These are phyloP conservation scores for Penicillium griseofulvum DNA, from an alignment of 2,329 filamentous ascomycete genomes.

Conservation along the genomic window DNA sequence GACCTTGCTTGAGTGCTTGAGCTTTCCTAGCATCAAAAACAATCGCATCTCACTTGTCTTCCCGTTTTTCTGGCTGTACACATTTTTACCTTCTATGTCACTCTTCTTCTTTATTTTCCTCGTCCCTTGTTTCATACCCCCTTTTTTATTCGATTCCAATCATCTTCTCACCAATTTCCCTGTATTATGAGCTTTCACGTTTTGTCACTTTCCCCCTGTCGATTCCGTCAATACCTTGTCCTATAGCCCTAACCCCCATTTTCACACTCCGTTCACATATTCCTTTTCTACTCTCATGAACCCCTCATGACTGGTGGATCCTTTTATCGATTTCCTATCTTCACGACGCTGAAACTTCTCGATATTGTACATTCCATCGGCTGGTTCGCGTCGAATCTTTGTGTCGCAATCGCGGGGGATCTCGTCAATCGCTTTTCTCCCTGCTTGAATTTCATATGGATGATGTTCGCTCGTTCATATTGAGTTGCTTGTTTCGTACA, in stretches of 20 bases:
- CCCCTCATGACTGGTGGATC: constrained; percentile 23
- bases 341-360: constrained; percentile 3
- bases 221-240: constrained; percentile 23
- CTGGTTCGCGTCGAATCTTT: constrained; percentile 1
- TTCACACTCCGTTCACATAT: constrained; percentile 13
- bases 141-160: constrained; percentile 2
- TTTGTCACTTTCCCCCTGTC: constrained; percentile 10
- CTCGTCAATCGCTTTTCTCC: neutral
- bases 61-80: constrained; percentile 18
- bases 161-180: constrained; percentile 8
- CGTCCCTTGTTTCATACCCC: constrained; percentile 8
- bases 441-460: neutral
- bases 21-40: constrained; percentile 14
- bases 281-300: constrained; percentile 8
- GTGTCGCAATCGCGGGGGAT: neutral
- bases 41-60: constrained; percentile 13
- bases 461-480: neutral
- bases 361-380: constrained; percentile 21
- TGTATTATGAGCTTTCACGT: constrained; percentile 25
- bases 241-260: constrained; percentile 8
- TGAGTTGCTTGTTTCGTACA: neutral
- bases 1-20: constrained; percentile 1
- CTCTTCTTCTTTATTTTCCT: constrained; percentile 11
- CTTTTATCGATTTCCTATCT: neutral
- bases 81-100: constrained; percentile 10